phyloP scores from a whole-genome alignment of 352 stramenopile genomes.

The Phytopythium helicoides region DNA sequence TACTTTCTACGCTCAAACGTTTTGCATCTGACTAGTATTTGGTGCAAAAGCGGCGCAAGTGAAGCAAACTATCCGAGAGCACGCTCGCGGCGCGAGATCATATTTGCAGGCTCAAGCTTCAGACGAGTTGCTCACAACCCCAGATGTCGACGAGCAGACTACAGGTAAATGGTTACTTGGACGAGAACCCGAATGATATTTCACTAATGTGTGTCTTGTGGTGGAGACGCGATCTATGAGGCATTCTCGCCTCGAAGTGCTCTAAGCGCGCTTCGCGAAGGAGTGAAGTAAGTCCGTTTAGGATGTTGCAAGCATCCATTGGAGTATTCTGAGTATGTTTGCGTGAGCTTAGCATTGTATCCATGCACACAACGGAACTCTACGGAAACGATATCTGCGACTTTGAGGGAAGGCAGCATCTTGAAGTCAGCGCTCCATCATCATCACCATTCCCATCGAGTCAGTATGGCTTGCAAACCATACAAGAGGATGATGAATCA shows the following conservation, averaged over 20 bases:
- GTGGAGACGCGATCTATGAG: slow-evolving; percentile 49
- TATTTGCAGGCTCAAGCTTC: slow-evolving; percentile 51
- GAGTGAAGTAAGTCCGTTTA: slow-evolving; percentile 28
- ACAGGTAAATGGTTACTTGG: slow-evolving; percentile 21
- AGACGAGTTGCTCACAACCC: slow-evolving; percentile 29
- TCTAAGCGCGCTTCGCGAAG: slow-evolving; percentile 37
- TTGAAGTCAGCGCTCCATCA: too few relatives aligned
- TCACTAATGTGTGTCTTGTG: background rate
- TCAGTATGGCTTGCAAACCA: too few relatives aligned
- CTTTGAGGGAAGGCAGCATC: too few relatives aligned
- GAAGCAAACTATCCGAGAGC: slow-evolving; percentile 62
- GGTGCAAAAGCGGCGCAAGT: slow-evolving; percentile 60
- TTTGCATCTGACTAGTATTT: too few relatives aligned
- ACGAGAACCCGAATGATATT: too few relatives aligned
- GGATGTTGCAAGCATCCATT: too few relatives aligned
- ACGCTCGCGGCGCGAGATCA: slow-evolving; percentile 48
- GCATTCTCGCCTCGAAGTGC: slow-evolving; percentile 58
- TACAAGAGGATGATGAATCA: too few relatives aligned
- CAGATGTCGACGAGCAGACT: slow-evolving; percentile 34
- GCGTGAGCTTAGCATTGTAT: too few relatives aligned
- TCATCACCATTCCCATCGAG: too few relatives aligned
- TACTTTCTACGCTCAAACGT: background rate
- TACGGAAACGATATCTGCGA: too few relatives aligned
- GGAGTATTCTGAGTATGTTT: background rate
- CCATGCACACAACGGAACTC: too few relatives aligned